These are phyloP conservation scores for Quercus mongolica DNA, from an alignment of 306 rosid genomes.

Conservation along the genomic window DNA sequence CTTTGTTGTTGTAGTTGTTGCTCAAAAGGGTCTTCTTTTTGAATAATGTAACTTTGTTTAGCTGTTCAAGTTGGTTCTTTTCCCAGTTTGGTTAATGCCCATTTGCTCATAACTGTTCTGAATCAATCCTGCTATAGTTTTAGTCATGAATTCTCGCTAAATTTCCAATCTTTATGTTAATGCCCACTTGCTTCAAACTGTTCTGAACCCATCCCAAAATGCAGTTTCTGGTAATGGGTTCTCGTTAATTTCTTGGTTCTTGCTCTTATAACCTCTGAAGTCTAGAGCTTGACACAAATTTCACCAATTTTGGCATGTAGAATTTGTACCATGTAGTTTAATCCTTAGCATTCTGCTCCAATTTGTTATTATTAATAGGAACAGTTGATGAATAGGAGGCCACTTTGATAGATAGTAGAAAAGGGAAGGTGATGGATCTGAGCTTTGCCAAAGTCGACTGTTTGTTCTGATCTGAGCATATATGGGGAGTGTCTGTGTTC, in stretches of 20 bases:
- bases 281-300: conserved; percentile 23
- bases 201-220: conserved; percentile 37
- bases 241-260: conserved; percentile 46
- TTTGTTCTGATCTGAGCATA: conserved; percentile 39
- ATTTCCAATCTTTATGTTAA: conserved; percentile 29
- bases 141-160: conserved; percentile 70
- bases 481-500: conserved; percentile 30
- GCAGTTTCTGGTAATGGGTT: conserved; percentile 50
- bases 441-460: conserved; percentile 34
- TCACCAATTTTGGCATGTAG: conserved; percentile 28
- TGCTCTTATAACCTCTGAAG: conserved; percentile 23
- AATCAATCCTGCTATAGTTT: conserved; percentile 30
- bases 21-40: conserved; percentile 6
- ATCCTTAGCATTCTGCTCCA: conserved; percentile 26
- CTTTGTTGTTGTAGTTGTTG: conserved; percentile 3
- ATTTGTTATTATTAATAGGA: conserved; percentile 20
- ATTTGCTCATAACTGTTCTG: conserved; percentile 44
- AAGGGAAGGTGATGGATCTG: conserved; percentile 41
- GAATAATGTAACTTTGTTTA: conserved; percentile 59
- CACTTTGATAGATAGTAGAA: conserved; percentile 3
- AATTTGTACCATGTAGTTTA: conserved; percentile 35
- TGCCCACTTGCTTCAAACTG: conserved; percentile 38
- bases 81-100: conserved; percentile 35
- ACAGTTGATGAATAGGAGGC: conserved; percentile 29
- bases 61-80: conserved; percentile 17